Evolutionary conservation across 352 stramenopile species (phyloP).

Genomic region (Thalassiosira livingstoniorum): DNA sequence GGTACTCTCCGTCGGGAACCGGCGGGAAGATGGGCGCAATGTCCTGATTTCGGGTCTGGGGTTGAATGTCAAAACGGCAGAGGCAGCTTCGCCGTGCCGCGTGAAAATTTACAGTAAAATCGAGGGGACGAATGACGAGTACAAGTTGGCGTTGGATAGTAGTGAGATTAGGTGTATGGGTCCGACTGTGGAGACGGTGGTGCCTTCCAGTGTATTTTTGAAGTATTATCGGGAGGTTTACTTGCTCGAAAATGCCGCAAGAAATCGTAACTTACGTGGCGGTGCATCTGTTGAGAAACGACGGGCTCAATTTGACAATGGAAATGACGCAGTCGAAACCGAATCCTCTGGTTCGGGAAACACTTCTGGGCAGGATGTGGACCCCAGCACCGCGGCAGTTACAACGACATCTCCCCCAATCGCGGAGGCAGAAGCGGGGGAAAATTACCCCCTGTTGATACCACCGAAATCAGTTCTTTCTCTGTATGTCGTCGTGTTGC

Average conservation of each 20-base stretch:
- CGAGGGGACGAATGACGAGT: not conserved
- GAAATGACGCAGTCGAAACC: not conserved
- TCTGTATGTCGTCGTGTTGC: conserved; percentile 42
- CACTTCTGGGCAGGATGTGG: not conserved
- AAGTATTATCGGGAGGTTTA: conserved; percentile 18
- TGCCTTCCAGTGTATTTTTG: conserved; percentile 23
- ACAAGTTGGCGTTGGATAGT: conserved; percentile 44
- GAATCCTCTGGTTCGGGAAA: not conserved
- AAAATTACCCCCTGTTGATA: conserved; percentile 39
- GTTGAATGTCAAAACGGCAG: not conserved
- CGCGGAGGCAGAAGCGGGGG: not conserved
- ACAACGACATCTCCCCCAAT: not conserved
- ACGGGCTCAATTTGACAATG: not conserved
- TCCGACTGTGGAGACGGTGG: conserved; percentile 26
- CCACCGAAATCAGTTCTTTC: conserved; percentile 7
- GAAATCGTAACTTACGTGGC: not conserved
- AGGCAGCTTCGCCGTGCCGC: conserved; percentile 15
- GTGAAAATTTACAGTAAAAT: conserved; percentile 37
- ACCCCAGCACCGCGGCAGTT: not conserved
- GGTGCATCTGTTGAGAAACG: not conserved
- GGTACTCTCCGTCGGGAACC: conserved; percentile 36
- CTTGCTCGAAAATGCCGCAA: not conserved
- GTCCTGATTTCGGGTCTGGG: conserved; percentile 1
- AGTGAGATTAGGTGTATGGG: conserved; percentile 26
- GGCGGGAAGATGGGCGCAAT: conserved; percentile 25